phyloP scores from a whole-genome alignment of 208 protist genomes.

The Trypanosoma caninum region DNA sequence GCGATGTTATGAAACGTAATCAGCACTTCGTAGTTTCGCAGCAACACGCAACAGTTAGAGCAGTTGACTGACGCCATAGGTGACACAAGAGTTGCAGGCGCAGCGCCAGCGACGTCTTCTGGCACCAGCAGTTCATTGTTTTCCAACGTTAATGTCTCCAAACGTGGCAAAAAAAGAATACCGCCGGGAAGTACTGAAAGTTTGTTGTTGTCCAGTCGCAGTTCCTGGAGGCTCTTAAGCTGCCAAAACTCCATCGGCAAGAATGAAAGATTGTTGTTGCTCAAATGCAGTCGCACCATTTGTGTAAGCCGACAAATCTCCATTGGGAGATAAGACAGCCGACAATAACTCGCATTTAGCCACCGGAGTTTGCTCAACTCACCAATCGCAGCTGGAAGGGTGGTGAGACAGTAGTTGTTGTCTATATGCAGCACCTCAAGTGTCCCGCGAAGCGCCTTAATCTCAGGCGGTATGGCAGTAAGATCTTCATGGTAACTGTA shows the following conservation, averaged over 20 bases:
- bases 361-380: slow-evolving; percentile 54
- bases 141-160: slow-evolving; percentile 54
- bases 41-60: slow-evolving; percentile 62
- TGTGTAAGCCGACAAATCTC: slow-evolving; percentile 52
- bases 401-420: slow-evolving; percentile 72
- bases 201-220: slow-evolving; percentile 59
- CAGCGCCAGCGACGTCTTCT: slow-evolving; percentile 47
- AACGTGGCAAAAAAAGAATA: slow-evolving; percentile 64
- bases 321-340: slow-evolving; percentile 35
- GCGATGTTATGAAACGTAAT: slow-evolving; percentile 60
- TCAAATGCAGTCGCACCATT: slow-evolving; percentile 58
- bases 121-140: slow-evolving; percentile 62
- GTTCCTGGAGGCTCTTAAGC: slow-evolving; percentile 62
- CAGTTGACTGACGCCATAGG: slow-evolving; percentile 59
- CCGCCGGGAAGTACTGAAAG: slow-evolving; percentile 66
- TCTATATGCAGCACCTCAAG: slow-evolving; percentile 77
- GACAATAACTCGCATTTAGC: slow-evolving; percentile 70
- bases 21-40: slow-evolving; percentile 47
- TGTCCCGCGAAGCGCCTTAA: slow-evolving; percentile 49
- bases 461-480: slow-evolving; percentile 22
- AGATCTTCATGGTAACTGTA: slow-evolving; percentile 50
- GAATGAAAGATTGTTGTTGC: slow-evolving; percentile 57
- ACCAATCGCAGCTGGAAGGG: slow-evolving; percentile 49
- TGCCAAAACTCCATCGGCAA: slow-evolving; percentile 70
- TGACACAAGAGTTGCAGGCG: slow-evolving; percentile 41